Evolutionary conservation across 345 rosid species (phyloP).

Genomic region (Brassica cretica): DNA sequence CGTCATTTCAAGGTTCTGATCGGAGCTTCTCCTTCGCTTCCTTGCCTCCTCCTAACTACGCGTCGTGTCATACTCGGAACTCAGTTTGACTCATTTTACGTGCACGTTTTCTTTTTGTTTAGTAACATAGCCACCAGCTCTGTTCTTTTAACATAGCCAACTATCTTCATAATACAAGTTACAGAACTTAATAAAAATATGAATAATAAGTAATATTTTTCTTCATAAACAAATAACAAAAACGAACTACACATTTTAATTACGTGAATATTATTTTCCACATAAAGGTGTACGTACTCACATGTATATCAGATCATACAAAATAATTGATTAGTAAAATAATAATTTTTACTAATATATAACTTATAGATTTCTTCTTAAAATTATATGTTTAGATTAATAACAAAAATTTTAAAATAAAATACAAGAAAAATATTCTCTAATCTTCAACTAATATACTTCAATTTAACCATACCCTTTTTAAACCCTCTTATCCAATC

Average conservation of each 20-base stretch:
- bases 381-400: not conserved
- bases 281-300: not conserved
- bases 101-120: not conserved
- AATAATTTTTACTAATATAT: not conserved
- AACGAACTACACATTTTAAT: not conserved
- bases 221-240: not conserved
- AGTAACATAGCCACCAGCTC: slow-evolving; percentile 1
- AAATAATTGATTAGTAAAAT: not conserved
- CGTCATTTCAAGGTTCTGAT: not conserved
- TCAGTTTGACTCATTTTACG: slow-evolving; percentile 24
- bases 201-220: not conserved
- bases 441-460: not conserved
- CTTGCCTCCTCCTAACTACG: slow-evolving; percentile 1
- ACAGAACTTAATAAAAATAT: not conserved
- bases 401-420: not conserved
- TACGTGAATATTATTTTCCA: not conserved
- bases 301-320: not conserved
- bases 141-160: slow-evolving; percentile 2
- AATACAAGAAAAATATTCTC: not conserved
- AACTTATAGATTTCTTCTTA: not conserved
- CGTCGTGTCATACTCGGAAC: slow-evolving; percentile 22
- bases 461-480: not conserved
- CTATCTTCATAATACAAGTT: not conserved
- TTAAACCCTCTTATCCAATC: not conserved
- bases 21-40: slow-evolving; percentile 19